Percentiles rank a stretch among this genome's conserved stretches.
phyloP scores from a whole-genome alignment of 345 rosid genomes.

The Corymbia maculata region DNA sequence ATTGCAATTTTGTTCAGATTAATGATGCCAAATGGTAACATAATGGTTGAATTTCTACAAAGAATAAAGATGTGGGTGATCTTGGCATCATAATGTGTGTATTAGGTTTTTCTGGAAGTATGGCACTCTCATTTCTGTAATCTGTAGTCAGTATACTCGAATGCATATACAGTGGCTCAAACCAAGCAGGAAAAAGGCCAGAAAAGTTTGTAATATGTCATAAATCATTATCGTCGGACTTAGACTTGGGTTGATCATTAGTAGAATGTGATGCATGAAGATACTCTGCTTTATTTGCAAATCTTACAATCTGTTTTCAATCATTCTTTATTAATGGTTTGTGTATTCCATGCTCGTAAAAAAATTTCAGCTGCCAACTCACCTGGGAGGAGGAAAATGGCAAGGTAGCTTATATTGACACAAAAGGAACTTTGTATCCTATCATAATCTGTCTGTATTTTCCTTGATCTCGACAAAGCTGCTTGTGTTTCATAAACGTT shows the following conservation, averaged over 20 bases:
- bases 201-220: background rate
- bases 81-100: background rate
- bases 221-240: background rate
- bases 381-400: background rate
- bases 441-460: background rate
- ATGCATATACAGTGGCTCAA: too few species aligned
- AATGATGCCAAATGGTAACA: too few species aligned
- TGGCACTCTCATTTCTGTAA: background rate
- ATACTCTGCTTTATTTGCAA: background rate
- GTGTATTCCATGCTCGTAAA: background rate
- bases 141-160: background rate
- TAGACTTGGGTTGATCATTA: background rate
- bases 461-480: background rate
- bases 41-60: background rate
- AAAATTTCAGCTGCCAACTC: background rate
- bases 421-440: background rate
- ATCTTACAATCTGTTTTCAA: background rate
- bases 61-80: background rate
- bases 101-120: background rate
- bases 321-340: background rate
- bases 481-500: fast-evolving
- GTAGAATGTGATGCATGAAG: background rate
- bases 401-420: background rate
- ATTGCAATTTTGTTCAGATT: too few species aligned
- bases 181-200: background rate